Base-by-base conservation (phyloP, 495 filamentous ascomycete species). In the Mycothermus thermophilus region DNA sequence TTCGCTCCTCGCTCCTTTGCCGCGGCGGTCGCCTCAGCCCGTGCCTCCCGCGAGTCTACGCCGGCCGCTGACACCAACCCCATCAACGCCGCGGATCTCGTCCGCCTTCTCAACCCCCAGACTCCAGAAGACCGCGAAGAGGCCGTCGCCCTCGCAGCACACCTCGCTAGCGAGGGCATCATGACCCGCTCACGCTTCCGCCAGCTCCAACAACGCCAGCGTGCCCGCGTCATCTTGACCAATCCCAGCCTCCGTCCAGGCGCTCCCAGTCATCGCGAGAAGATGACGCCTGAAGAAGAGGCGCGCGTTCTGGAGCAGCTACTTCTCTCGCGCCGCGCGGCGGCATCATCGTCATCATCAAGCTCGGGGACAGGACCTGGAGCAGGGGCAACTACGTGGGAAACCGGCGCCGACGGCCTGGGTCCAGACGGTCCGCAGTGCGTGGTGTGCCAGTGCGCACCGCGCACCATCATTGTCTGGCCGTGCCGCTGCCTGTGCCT, bases 401-500 rank as follows among this genome's bases (percentile, higher is more conserved):
- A 72, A 18, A 66, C 65, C 2, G 80, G 81, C 3, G 80, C 72
- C 0, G 75, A 72, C 8, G 78, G 79, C 1, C 69, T 88, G 16
- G 83, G 78, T 2, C 63, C 67, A 1, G 72, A 74, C 30, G 84
- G 88, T 0, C 87, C 86, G 3, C 78, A 82, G 34, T 97, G 90
- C 51, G 90, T 95, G 1, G 82, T 97, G 4, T 97, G 90, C 49
- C 90, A 96, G 51, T 73, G 73, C 17, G 71, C 66, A n/a, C 80
- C 86, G 12, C 70, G 90, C 15, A 93, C 80, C 4, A 80, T 96
- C 32, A 79, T 97, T 35, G 80, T 93, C 3, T 96, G 92, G 92
- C 90, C 90, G 2, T 97, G 90, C 50, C 75, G 92, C 13, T 97
- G 90, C 52, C 66, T 97, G 28, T 86, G 83, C 41, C 64, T 94